Percentiles rank a stretch among this genome's conserved stretches.
These are phyloP conservation scores for Lichtheimia corymbifera DNA, from an alignment of 371 early-diverging fungal species.

Conservation along the genomic window DNA sequence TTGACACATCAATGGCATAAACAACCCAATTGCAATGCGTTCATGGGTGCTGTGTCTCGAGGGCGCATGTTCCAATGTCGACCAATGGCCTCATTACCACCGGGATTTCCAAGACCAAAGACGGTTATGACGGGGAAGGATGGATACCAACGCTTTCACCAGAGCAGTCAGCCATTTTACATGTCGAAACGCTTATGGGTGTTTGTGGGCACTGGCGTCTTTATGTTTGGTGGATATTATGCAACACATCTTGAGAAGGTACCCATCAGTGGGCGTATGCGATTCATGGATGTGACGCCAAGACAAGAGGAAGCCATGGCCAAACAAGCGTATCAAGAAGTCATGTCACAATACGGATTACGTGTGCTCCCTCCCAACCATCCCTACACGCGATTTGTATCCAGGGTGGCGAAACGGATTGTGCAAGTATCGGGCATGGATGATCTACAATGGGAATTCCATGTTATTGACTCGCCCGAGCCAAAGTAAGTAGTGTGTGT, in stretches of 20 bases:
- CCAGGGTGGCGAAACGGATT: conserved; percentile 63
- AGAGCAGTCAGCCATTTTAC: conserved; percentile 26
- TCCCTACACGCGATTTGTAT: conserved; percentile 60
- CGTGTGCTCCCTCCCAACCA: conserved; percentile 64
- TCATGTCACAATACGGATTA: conserved; percentile 63
- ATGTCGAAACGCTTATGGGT: conserved; percentile 37
- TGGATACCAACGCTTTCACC: conserved; percentile 37
- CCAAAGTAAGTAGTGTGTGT: conserved; percentile 72
- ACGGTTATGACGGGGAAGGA: neutral
- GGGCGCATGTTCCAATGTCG: neutral
- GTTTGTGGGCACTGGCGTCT: conserved; percentile 39
- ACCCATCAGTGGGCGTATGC: conserved; percentile 61
- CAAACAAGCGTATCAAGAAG: conserved; percentile 67
- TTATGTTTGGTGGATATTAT: conserved; percentile 60
- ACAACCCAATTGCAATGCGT: too few relatives aligned
- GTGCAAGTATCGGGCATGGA: conserved; percentile 72
- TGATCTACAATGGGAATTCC: conserved; percentile 73
- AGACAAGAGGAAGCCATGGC: conserved; percentile 67
- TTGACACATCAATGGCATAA: neutral
- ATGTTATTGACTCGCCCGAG: conserved; percentile 80
- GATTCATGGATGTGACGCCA: conserved; percentile 63
- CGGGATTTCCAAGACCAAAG: conserved; percentile 7
- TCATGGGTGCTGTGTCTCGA: too few relatives aligned
- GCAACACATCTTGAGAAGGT: conserved; percentile 66
- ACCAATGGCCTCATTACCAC: conserved; percentile 1